Conservation (phyloP, 2,329 filamentous ascomycete genomes). For the Nothophoma quercina region DNA sequence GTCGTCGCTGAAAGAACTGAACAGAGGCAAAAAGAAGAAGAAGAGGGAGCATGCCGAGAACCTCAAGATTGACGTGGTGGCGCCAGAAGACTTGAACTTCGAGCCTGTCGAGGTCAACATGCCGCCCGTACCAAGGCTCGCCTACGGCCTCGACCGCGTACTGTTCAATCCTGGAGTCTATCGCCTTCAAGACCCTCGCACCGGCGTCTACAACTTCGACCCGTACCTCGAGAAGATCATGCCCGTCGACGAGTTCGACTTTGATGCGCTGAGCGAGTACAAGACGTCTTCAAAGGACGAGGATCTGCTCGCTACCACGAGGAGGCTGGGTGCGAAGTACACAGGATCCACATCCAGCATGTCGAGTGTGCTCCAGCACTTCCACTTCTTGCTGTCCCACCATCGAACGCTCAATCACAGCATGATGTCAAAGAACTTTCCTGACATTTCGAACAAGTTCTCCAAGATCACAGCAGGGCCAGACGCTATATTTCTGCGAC, state of each 20-base stretch:
- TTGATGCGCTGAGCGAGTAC: conserved; percentile 82
- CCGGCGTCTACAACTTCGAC: conserved; percentile 94
- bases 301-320: conserved; percentile 73
- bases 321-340: conserved; percentile 75
- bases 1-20: neutral
- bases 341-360: conserved; percentile 97
- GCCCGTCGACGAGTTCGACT: conserved; percentile 92
- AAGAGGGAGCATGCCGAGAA: conserved; percentile 7
- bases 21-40: conserved; percentile 15
- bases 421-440: conserved; percentile 73
- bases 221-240: conserved; percentile 93
- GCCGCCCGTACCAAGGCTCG: conserved; percentile 67
- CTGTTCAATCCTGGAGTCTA: conserved; percentile 92
- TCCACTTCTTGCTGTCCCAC: conserved; percentile 87
- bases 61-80: conserved; percentile 34
- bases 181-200: conserved; percentile 85
- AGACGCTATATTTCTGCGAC: conserved; percentile 78
- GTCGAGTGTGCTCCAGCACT: conserved; percentile 85
- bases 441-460: conserved; percentile 68
- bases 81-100: conserved; percentile 43
- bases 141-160: conserved; percentile 84
- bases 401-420: conserved; percentile 77
- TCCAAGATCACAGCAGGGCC: conserved; percentile 77
- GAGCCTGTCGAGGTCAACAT: conserved; percentile 54
- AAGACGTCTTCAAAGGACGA: conserved; percentile 89